Evolutionary conservation across 179 eudicot species (phyloP).

Genomic region (Amaranthus tricolor): DNA sequence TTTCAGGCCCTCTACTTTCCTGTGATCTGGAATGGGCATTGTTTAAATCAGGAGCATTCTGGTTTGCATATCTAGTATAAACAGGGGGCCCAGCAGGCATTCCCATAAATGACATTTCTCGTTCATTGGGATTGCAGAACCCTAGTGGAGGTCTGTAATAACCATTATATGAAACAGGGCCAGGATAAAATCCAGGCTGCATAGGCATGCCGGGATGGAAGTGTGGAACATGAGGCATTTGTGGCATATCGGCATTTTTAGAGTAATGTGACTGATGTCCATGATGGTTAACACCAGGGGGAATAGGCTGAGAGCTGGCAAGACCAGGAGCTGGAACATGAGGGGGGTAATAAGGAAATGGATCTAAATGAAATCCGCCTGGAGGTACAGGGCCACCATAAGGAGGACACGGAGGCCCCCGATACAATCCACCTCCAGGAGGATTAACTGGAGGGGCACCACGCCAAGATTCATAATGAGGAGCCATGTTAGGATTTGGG

Average conservation of each 20-base stretch:
- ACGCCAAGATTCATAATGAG: constrained; percentile 79
- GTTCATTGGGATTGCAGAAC: constrained; percentile 64
- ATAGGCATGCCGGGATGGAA: constrained; percentile 73
- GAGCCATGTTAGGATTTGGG: constrained; percentile 55
- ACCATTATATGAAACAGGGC: constrained; percentile 77
- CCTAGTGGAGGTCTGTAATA: constrained; percentile 92
- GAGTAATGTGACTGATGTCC: constrained; percentile 76
- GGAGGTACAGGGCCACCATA: constrained; percentile 70
- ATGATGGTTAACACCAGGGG: constrained; percentile 58
- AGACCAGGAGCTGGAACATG: constrained; percentile 63
- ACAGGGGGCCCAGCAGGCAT: constrained; percentile 61
- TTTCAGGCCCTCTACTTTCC: constrained; percentile 44
- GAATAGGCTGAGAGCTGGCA: constrained; percentile 61
- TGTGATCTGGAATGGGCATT: constrained; percentile 47
- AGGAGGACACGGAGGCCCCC: constrained; percentile 78
- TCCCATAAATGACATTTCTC: constrained; percentile 73
- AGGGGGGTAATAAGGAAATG: constrained; percentile 72
- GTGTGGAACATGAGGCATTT: constrained; percentile 58
- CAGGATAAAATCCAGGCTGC: constrained; percentile 85
- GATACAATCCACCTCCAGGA: constrained; percentile 75
- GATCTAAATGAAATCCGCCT: constrained; percentile 82
- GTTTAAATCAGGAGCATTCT: constrained; percentile 49
- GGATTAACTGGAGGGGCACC: constrained; percentile 70
- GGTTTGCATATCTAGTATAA: constrained; percentile 52
- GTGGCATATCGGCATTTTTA: constrained; percentile 70